These are phyloP conservation scores for Sapria himalayana DNA, from an alignment of 345 rosid genomes.

Conservation along the genomic window DNA sequence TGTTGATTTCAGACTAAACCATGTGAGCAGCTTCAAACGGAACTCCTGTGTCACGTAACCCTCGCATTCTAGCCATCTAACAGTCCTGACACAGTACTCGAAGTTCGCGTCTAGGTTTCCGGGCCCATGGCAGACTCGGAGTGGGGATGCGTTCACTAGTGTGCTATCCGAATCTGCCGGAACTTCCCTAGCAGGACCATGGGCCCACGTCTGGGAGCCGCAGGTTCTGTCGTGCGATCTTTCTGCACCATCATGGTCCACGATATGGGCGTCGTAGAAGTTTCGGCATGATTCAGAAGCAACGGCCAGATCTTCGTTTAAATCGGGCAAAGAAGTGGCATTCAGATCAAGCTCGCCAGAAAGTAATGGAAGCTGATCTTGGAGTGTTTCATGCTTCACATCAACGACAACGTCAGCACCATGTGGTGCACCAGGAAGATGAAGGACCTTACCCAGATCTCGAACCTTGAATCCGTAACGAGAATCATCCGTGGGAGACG, in stretches of 20 bases:
- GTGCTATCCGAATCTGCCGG: slow-evolving; percentile 71
- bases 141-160: slow-evolving; percentile 43
- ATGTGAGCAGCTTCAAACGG: slow-evolving; percentile 71
- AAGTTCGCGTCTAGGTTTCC: slow-evolving; percentile 62
- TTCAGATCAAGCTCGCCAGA: slow-evolving; percentile 60
- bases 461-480: slow-evolving; percentile 49
- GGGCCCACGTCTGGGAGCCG: slow-evolving; percentile 30
- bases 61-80: slow-evolving; percentile 65
- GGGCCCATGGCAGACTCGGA: slow-evolving; percentile 18
- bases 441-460: slow-evolving; percentile 51
- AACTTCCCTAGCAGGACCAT: slow-evolving; percentile 25
- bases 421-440: slow-evolving; percentile 52
- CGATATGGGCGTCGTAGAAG: slow-evolving; percentile 53
- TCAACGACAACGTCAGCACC: slow-evolving; percentile 18
- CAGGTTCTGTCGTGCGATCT: slow-evolving; percentile 49
- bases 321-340: slow-evolving; percentile 65
- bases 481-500: slow-evolving; percentile 13
- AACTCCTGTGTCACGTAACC: slow-evolving; percentile 61
- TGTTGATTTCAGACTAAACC: slow-evolving; percentile 81
- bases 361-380: slow-evolving; percentile 24
- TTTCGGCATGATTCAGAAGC: slow-evolving; percentile 65
- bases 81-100: slow-evolving; percentile 63
- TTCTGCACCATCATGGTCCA: slow-evolving; percentile 31
- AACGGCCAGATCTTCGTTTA: slow-evolving; percentile 78
- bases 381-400: slow-evolving; percentile 16